Base-by-base conservation (phyloP, 192 early-diverging fungal genomes). In the Cetraspora pellucida region DNA sequence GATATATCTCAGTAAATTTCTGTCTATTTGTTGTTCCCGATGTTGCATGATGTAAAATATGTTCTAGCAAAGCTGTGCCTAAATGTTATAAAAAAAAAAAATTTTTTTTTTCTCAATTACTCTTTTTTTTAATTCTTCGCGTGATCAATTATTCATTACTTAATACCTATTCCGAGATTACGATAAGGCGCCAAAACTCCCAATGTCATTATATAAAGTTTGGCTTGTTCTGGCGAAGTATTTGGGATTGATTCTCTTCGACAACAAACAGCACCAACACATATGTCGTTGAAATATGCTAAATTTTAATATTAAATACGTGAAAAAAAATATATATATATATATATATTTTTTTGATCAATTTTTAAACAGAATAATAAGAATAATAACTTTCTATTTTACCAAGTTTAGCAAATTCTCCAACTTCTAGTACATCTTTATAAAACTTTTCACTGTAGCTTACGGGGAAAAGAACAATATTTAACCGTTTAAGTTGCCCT, bases 121-220 rank as follows among this genome's bases (percentile, higher is more conserved):
- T 72, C 2, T 55, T 25, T 52, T 46, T 59, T n/a, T n/a, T n/a
- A n/a, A 49, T 21, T 50, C 16, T 43, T 54, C 19, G 19, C 5
- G 30, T 58, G 23, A 60, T 17, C 17, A 21, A 55, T 44, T 23
- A 37, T 25, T 46, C 25, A 25, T 25, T 6, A 72, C 11, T 45
- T 37, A 37, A 37, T 37, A 85, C 94, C 95, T 54, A 97, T 81
- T 1, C 92, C 92, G 30, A 93, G 84, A n/a, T 90, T 81, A 28
- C 96, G 83, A 76, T 92, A 97, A 14, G 93, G 92, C 13, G 88
- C 88, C 31, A 98, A 83, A 46, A 98, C 95, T 44, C 95, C 95
- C 63, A 98, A 83, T 1, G 96, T 98, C 93, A 95, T 94, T 77
- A 98, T 95, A 78, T 97, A 97, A 31, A 96, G 84, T 47, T 82